These are phyloP conservation scores for Drosera spatulata DNA, from an alignment of 179 eudicot genomes.

Conservation along the genomic window DNA sequence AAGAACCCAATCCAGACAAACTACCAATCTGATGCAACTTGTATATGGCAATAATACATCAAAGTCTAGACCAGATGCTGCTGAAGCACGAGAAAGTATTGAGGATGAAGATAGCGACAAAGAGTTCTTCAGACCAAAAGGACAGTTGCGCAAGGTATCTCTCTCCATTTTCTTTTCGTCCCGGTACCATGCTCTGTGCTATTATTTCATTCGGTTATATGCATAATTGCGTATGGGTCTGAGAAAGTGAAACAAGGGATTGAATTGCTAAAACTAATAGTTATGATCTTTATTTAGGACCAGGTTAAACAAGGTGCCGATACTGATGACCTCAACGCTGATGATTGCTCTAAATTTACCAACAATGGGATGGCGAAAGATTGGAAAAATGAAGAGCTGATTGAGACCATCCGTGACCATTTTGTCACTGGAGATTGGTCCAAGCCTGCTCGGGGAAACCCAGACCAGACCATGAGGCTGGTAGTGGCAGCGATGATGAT, in stretches of 20 bases:
- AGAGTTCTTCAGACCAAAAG: slow-evolving; percentile 86
- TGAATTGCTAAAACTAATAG: not conserved
- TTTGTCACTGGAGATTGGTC: slow-evolving; percentile 96
- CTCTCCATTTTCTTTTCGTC: not conserved
- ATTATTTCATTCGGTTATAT: too few relatives aligned
- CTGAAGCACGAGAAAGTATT: slow-evolving; percentile 23
- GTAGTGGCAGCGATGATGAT: slow-evolving; percentile 26
- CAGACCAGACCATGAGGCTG: slow-evolving; percentile 29
- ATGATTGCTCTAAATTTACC: slow-evolving; percentile 66
- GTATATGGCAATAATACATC: slow-evolving; percentile 57
- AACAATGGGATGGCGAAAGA: slow-evolving; percentile 19
- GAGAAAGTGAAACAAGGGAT: not conserved
- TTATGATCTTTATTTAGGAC: slow-evolving; percentile 20
- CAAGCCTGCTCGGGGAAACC: slow-evolving; percentile 64
- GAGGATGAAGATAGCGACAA: slow-evolving; percentile 61
- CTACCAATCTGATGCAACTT: slow-evolving; percentile 68
- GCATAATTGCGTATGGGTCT: not conserved
- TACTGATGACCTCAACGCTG: slow-evolving; percentile 31
- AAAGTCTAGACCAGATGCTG: slow-evolving; percentile 9
- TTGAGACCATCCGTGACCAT: slow-evolving; percentile 62
- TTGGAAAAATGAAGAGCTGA: slow-evolving; percentile 43
- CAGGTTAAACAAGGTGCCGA: slow-evolving; percentile 26
- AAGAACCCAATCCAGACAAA: slow-evolving; percentile 38
- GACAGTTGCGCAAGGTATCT: slow-evolving; percentile 65
- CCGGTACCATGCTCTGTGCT: too few relatives aligned